Evolutionary conservation across 768 basidiomycete species (phyloP), one percentile per base, ranked within the genome.

Genomic region (Auriscalpium orientale): DNA sequence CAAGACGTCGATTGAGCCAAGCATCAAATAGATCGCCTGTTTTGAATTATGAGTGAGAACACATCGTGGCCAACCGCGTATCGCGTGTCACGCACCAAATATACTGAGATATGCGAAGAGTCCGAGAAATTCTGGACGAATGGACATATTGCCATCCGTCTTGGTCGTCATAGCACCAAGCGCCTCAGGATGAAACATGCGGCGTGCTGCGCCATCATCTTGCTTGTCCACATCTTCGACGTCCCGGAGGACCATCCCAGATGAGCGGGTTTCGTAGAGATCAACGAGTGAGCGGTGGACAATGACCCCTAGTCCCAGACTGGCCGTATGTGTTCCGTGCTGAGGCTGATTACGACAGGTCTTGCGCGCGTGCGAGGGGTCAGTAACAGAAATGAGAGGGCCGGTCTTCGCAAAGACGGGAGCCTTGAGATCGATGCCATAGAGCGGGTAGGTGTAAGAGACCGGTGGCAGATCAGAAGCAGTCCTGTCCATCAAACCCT

Each of bases 151-250:
- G 11, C 46, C 49, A 21, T 44, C 61, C 7, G 48, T 54, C 33
- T 53, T 46, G 1, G 37, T 49, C 1, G 46, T 56, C 1, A 59
- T 65, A 8, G 63, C 65, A 1, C 7, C 2, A 4, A 68, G 49
- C 2, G 64, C 67, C 9, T 58, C 37, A 35, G 12, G 12, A 52
- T 67, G 65, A 36, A 69, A 69, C 5, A 65, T 18, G 1, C 64
- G 54, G 7, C 65, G 61, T 1, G 68, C 68, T 3, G 67, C 62
- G 2, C 67, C 67, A 52, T 70, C 68, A 52, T 70, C 67, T 49
- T 70, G 67, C 46, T 70, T 68, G 50, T 68, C 66, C 1, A 62
- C 59, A 49, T 68, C 59, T 4, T 65, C n/a, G 0, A 69, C 62
- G 57, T 69, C 67, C 2, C 56, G 49, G 4, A 51, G 48, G 12